Base-by-base conservation (phyloP, 1,139 yeast species). In the Kodamaea alishanica region DNA sequence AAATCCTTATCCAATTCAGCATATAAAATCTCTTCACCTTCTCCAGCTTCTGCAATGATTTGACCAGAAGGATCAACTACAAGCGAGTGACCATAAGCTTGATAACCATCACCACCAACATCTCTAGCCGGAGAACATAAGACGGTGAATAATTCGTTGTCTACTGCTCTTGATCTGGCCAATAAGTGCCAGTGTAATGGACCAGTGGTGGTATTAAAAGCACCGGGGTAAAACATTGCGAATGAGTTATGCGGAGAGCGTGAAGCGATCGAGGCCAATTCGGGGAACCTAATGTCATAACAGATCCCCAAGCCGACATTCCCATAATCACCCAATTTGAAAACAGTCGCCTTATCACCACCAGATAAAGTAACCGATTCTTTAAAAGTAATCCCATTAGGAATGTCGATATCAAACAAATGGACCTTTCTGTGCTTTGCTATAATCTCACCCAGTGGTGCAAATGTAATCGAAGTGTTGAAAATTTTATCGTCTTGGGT, bases 171-270 rank as follows among this genome's bases (percentile, higher is more conserved):
- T 1, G 95, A 75, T 44, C 90, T 73, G 1, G 94, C 96, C 43
- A 90, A 73, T 48, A 89, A 70, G 49, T 83, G 84, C 97, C 97
- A 90, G 60, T 88, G 97, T 55, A 87, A 68, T 1, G 97, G 97
- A 0, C 97, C 97, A 0, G 97, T 90, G 25, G 92, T 87, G 20
- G 95, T 86, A 67, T 90, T 90, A 69, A 90, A 90, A 0, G 97
- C 97, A 38, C 96, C 95, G 0, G 97, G 97, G 50, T 88, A 89
- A 38, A 88, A 72, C 92, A 89, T 84, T 28, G 94, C 95, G 63
- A 88, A 88, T 0, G 95, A 81, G 41, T 79, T 79, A 43, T 63
- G 49, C n/a, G 80, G 76, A 28, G 67, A 60, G 48, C 97, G 75
- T 4, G 95, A 80, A 6, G 95, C 89, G 20, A 83, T 72, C 50